phyloP scores from a whole-genome alignment of 352 stramenopile genomes.

The Phytophthora brassicae region DNA sequence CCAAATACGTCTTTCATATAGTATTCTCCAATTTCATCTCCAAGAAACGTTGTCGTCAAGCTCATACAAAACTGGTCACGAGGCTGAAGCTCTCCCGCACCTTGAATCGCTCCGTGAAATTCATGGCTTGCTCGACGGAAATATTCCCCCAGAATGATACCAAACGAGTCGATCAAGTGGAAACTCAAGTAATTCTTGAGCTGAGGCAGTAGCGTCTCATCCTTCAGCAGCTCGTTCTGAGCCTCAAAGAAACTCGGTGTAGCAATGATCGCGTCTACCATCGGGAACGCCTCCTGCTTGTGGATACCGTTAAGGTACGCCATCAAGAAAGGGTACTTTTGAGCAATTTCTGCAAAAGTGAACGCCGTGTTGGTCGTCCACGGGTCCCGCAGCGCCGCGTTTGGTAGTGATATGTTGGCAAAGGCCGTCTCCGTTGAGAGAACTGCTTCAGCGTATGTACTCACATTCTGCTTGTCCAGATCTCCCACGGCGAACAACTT shows the following conservation, averaged over 20 bases:
- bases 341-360: conserved; percentile 58
- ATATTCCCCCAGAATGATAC: conserved; percentile 45
- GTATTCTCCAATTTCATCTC: conserved; percentile 86
- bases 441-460: conserved; percentile 40
- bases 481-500: conserved; percentile 46
- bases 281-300: conserved; percentile 39
- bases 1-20: conserved; percentile 91
- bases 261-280: conserved; percentile 42
- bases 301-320: conserved; percentile 55
- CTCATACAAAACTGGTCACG: conserved; percentile 62
- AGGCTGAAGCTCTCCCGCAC: conserved; percentile 28
- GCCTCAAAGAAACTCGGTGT: conserved; percentile 55
- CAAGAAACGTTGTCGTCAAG: conserved; percentile 79
- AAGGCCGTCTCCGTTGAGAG: conserved; percentile 75
- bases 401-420: conserved; percentile 83
- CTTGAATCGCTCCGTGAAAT: conserved; percentile 49
- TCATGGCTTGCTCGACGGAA: conserved; percentile 53
- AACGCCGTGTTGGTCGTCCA: conserved; percentile 88
- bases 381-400: conserved; percentile 83
- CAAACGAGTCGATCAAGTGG: conserved; percentile 55
- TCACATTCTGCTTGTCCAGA: conserved; percentile 44
- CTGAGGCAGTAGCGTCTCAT: conserved; percentile 34
- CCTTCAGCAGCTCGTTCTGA: conserved; percentile 46
- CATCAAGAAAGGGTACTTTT: conserved; percentile 50
- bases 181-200: conserved; percentile 71